These are phyloP conservation scores for Penicillium samsonianum DNA, from an alignment of 495 filamentous ascomycete genomes.

Conservation along the genomic window DNA sequence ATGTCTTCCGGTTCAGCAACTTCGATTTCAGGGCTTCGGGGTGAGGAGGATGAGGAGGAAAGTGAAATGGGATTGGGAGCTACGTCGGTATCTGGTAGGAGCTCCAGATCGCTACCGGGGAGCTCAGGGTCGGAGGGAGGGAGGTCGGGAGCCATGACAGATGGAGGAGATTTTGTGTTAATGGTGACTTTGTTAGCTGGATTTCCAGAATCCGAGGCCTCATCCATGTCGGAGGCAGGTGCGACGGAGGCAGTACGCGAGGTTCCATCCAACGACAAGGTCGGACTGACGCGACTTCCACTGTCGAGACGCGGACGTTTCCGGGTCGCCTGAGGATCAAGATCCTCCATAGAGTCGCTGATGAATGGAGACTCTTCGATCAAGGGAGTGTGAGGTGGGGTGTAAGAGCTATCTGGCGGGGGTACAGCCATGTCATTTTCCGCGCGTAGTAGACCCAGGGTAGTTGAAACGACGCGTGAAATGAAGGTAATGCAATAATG, in stretches of 20 bases:
- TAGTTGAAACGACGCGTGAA: background rate
- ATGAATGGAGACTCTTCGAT: conserved; percentile 28
- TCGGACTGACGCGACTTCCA: conserved; percentile 48
- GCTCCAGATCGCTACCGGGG: conserved; percentile 14
- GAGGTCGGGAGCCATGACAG: conserved; percentile 22
- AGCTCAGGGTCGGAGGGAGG: conserved; percentile 20
- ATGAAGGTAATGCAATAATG: conserved; percentile 4
- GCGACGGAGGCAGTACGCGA: conserved; percentile 29
- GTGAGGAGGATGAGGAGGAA: conserved; percentile 46
- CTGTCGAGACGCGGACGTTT: conserved; percentile 66
- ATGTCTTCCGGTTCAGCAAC: conserved; percentile 59
- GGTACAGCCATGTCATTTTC: conserved; percentile 54
- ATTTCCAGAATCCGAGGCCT: conserved; percentile 36
- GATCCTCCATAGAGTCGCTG: conserved; percentile 58
- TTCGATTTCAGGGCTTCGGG: conserved; percentile 54
- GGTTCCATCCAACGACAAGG: conserved; percentile 45
- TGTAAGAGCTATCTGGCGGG: conserved; percentile 52
- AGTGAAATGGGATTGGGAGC: conserved; percentile 44
- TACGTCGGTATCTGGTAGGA: conserved; percentile 22
- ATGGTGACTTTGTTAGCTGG: conserved; percentile 58
- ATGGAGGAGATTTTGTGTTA: conserved; percentile 49
- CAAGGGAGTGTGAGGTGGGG: conserved; percentile 43
- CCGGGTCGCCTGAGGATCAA: conserved; percentile 53
- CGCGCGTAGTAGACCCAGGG: conserved; percentile 7
- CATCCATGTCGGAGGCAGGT: conserved; percentile 36